Conservation (phyloP, 192 early-diverging fungal species). For the Coemansia sp. region DNA sequence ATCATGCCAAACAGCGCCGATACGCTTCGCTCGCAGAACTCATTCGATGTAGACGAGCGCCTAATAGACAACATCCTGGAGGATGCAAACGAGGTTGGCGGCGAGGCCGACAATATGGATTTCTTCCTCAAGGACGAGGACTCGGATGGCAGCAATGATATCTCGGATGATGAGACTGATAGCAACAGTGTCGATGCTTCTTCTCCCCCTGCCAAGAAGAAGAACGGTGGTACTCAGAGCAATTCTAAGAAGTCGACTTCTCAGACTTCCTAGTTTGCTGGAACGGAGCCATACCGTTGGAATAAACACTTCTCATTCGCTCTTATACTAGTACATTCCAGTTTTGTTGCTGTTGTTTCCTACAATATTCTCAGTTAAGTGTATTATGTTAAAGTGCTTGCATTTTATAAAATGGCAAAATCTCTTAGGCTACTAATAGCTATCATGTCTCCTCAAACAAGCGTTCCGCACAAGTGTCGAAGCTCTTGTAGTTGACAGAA, state of each 20-base stretch:
- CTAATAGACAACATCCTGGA: slow-evolving; percentile 40
- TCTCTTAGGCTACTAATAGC: too few species aligned
- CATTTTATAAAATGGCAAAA: too few species aligned
- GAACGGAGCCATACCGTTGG: too few species aligned
- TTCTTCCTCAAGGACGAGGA: slow-evolving; percentile 51
- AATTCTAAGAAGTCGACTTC: neutral
- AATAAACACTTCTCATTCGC: too few species aligned
- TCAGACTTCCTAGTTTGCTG: neutral
- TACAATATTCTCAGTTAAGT: too few species aligned
- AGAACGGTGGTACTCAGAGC: neutral
- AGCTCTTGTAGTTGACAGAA: neutral
- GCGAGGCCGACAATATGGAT: slow-evolving; percentile 34
- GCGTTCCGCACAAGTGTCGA: too few species aligned
- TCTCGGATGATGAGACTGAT: slow-evolving; percentile 7
- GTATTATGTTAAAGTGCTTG: too few species aligned
- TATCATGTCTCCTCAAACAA: too few species aligned
- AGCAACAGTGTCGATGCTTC: neutral
- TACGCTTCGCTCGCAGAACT: slow-evolving; percentile 15
- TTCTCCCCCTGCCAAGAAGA: neutral
- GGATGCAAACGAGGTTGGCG: slow-evolving; percentile 16
- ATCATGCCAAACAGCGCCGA: slow-evolving; percentile 19
- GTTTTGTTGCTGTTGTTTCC: too few species aligned
- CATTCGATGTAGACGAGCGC: slow-evolving; percentile 41
- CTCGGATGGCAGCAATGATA: slow-evolving; percentile 34
- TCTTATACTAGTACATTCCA: too few species aligned